Percentiles rank a stretch among this genome's conserved stretches.
Evolutionary conservation across 305 asterid genomes (phyloP).

Genomic region (Andrographis paniculata): DNA sequence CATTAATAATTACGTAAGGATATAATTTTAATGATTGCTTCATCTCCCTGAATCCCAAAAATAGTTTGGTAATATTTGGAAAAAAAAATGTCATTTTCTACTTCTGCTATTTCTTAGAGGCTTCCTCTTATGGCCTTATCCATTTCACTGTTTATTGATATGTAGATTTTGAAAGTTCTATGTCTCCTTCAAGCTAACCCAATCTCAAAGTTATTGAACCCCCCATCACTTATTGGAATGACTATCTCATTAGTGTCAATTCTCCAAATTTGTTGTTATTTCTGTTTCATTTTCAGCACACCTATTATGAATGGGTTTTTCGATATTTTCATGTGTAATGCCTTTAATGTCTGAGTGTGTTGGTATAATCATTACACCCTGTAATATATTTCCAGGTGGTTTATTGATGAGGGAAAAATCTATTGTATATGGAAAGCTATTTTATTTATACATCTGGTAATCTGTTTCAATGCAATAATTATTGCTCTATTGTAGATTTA

Average conservation of each 20-base stretch:
- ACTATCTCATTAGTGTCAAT: slow-evolving; percentile 70
- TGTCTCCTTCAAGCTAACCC: slow-evolving; percentile 80
- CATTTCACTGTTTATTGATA: slow-evolving; percentile 8
- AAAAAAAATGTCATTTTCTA: background rate
- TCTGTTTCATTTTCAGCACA: too few species aligned
- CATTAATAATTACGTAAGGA: background rate
- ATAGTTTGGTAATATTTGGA: slow-evolving; percentile 48
- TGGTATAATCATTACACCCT: too few species aligned
- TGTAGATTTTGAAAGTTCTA: slow-evolving; percentile 69
- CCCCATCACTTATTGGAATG: slow-evolving; percentile 68
- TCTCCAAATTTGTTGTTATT: slow-evolving; percentile 49
- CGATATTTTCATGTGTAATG: too few species aligned
- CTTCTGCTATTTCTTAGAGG: slow-evolving; percentile 1
- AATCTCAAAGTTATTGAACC: slow-evolving; percentile 48
- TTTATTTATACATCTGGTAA: too few species aligned
- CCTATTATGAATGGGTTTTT: too few species aligned
- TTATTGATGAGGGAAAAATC: too few species aligned
- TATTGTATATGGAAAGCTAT: too few species aligned
- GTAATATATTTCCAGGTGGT: too few species aligned
- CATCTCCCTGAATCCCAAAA: slow-evolving; percentile 66
- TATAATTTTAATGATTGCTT: slow-evolving; percentile 12
- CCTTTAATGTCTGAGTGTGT: too few species aligned
- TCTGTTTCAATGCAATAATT: background rate
- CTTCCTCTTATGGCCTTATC: slow-evolving; percentile 1
- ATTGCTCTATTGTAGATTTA: background rate